phyloP scores from a whole-genome alignment of 768 basidiomycete genomes.

The Suillus tomentosus region DNA sequence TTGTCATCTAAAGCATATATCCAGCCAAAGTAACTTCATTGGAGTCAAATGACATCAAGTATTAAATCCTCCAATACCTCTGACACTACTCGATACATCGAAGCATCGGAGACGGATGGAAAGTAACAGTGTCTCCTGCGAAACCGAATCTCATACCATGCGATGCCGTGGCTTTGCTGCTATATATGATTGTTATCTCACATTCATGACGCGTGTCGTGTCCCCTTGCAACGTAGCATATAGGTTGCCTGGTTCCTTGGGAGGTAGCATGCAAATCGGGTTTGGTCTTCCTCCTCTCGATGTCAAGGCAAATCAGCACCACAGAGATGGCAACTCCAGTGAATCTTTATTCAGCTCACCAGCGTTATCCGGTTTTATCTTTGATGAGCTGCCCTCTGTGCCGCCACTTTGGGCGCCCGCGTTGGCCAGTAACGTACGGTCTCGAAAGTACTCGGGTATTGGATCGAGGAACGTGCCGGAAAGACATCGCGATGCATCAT shows the following conservation, averaged over 20 bases:
- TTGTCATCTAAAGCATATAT: not conserved
- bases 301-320: not conserved
- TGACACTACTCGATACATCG: not conserved
- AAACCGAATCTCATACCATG: not conserved
- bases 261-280: not conserved
- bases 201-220: not conserved
- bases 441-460: not conserved
- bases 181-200: constrained; percentile 3
- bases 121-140: not conserved
- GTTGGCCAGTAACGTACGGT: not conserved
- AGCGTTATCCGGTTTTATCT: not conserved
- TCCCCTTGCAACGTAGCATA: not conserved
- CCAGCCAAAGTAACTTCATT: not conserved
- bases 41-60: not conserved
- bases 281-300: constrained; percentile 5
- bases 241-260: not conserved
- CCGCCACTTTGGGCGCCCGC: not conserved
- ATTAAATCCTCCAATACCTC: not conserved
- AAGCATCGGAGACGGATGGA: not conserved
- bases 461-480: not conserved
- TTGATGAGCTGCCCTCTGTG: not conserved
- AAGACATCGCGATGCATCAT: not conserved
- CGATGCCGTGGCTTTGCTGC: not conserved
- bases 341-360: not conserved
- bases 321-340: not conserved